These are phyloP conservation scores for Rhodotorula sphaerocarpa DNA, from an alignment of 768 basidiomycete genomes.

Conservation along the genomic window DNA sequence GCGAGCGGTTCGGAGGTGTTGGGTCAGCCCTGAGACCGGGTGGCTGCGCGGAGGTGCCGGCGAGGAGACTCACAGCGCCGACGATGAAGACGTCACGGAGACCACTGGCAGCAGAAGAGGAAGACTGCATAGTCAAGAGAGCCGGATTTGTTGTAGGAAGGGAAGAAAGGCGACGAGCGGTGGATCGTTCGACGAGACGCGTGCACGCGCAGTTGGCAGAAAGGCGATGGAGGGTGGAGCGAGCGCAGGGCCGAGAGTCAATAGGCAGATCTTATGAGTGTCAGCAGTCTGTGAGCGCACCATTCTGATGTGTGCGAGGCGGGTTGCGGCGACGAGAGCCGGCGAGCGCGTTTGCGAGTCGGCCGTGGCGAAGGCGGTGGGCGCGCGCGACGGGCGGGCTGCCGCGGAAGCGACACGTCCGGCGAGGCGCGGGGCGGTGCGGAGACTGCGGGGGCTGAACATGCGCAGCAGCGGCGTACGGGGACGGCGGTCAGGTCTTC, in stretches of 20 bases:
- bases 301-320: conserved; percentile 33
- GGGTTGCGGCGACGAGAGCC: conserved; percentile 9
- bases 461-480: not conserved
- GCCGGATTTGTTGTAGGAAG: conserved; percentile 3
- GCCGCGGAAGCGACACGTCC: not conserved
- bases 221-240: not conserved
- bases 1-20: not conserved
- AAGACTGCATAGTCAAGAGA: not conserved
- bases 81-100: conserved; percentile 35
- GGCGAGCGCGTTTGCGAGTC: not conserved
- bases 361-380: not conserved
- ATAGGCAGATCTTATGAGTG: too few relatives aligned
- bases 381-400: not conserved
- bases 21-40: not conserved
- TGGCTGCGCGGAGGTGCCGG: not conserved
- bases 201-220: too few relatives aligned
- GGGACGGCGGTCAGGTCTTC: too few relatives aligned
- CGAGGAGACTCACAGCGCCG: conserved; percentile 22
- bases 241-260: not conserved
- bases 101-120: conserved; percentile 16
- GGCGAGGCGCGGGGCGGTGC: not conserved
- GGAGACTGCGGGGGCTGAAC: not conserved
- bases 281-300: conserved; percentile 1
- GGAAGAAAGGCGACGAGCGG: not conserved
- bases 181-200: too few relatives aligned